These are phyloP conservation scores for Aspergillus sp. DNA, from an alignment of 2,329 filamentous ascomycete genomes.

Conservation along the genomic window DNA sequence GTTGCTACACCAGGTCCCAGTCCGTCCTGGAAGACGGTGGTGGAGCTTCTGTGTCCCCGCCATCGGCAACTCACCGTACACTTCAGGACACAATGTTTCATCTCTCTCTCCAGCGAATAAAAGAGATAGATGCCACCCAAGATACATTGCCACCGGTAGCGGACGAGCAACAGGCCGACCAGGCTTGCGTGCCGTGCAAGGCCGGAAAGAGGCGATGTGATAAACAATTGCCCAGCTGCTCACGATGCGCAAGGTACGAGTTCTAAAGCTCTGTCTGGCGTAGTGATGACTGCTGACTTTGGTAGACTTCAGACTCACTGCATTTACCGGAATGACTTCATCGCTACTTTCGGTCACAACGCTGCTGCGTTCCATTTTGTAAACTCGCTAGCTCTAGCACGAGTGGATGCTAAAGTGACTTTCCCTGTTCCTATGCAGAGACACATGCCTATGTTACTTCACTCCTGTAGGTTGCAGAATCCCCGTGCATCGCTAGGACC, in stretches of 20 bases:
- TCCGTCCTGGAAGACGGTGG: neutral
- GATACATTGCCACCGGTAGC: neutral
- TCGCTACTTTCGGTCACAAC: neutral
- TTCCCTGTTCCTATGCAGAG: neutral
- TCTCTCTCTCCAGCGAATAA: neutral
- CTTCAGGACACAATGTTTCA: neutral
- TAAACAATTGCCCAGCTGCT: neutral
- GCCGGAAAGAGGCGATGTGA: neutral
- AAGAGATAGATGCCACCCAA: neutral
- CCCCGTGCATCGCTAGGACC: neutral
- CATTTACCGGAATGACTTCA: neutral
- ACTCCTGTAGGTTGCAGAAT: slow-evolving; percentile 1
- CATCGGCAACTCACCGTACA: neutral
- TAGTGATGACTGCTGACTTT: neutral
- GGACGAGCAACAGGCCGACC: neutral
- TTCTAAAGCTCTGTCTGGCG: neutral
- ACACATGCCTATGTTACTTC: slow-evolving; percentile 9
- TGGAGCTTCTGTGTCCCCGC: neutral
- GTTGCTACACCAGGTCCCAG: neutral
- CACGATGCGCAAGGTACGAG: neutral
- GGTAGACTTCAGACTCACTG: neutral
- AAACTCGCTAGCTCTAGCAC: neutral
- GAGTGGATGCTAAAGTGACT: neutral
- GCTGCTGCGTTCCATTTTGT: neutral
- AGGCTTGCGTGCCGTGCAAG: neutral